Evolutionary conservation across 1,284 basidiomycete species (phyloP).

Genomic region (Cutaneotrichosporon cutaneum): DNA sequence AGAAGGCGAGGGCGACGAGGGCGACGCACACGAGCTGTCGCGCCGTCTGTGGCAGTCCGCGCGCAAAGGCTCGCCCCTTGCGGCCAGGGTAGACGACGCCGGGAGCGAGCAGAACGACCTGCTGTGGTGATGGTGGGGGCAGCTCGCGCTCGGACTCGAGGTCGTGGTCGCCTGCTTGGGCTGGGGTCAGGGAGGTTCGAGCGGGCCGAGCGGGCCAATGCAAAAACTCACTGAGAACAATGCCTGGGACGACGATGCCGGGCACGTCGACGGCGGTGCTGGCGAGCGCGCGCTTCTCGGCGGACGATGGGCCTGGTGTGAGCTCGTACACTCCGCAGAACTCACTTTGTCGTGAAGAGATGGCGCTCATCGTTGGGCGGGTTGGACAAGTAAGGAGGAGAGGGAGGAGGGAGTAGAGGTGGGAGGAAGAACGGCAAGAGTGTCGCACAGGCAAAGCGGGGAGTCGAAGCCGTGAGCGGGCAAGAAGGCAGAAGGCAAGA

Average conservation of each 20-base stretch:
- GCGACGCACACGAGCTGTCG: conserved; percentile 16
- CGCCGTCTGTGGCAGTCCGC: not conserved
- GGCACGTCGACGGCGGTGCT: not conserved
- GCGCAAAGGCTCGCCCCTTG: conserved; percentile 5
- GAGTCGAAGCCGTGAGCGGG: not conserved
- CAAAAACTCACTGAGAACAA: conserved; percentile 14
- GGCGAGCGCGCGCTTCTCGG: conserved; percentile 7
- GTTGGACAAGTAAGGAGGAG: not conserved
- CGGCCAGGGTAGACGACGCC: conserved; percentile 21
- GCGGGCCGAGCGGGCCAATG: not conserved
- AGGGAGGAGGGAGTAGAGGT: not conserved
- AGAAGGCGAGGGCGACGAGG: conserved; percentile 18
- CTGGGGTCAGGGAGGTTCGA: conserved; percentile 2
- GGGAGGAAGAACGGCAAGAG: not conserved
- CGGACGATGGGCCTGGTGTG: conserved; percentile 2
- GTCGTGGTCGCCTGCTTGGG: conserved; percentile 6
- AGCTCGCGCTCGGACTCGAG: conserved; percentile 1
- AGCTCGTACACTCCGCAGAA: not conserved
- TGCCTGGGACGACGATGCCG: conserved; percentile 9
- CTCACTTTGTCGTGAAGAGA: conserved; percentile 8
- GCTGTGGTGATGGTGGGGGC: conserved; percentile 26
- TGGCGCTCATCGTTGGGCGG: not conserved
- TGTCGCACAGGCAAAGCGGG: no score
- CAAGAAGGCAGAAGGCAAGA: not conserved
- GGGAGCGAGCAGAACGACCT: conserved; percentile 32